Evolutionary conservation across 108 stramenopile species (phyloP), one percentile per base, ranked within the genome.

Genomic region (Discostella pseudostelligera): DNA sequence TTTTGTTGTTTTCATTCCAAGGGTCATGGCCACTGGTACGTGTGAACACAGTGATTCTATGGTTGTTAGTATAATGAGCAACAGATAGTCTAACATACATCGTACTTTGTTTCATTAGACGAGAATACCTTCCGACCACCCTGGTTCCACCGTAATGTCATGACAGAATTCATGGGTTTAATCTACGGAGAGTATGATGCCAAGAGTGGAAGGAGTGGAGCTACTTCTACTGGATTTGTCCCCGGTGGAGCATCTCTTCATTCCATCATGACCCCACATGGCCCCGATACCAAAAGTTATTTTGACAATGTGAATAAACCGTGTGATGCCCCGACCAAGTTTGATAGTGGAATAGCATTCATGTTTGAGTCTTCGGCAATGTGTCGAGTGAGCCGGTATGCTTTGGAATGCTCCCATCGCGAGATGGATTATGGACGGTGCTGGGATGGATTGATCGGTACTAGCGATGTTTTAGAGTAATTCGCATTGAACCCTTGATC

Each of bases 161-260:
- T 96, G 95, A 81, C 85, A 4, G 95, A 97, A 80, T 97, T 84
- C 49, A 97, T 95, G 95, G 97, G 97, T 10, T 84, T 97, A 66
- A 91, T 96, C 69, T 79, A 67, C 44, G 96, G 95, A 39, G 70
- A 82, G 54, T 94, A 95, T 59, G 96, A 94, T 75, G 94, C 94
- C 51, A 76, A 65, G 42, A 60, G 57, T 9, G 25, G 51, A 13
- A 65, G 29, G 29, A 56, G 36, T n/a, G 56, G 40, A 24, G 40
- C 9, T 49, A n/a, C 39, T n/a, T 69, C 70, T 32, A 55, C 70
- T 10, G 92, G 93, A 10, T 95, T 96, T 67, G 72, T 72, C 10
- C 85, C 95, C 8, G 97, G 97, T 7, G 95, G 97, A 32, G 79
- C 87, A 21, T 83, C 83, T 24, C 67, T 96, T 49, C 97, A 96